Evolutionary conservation across 768 basidiomycete species (phyloP).

Genomic region (Dioszegia crocea): DNA sequence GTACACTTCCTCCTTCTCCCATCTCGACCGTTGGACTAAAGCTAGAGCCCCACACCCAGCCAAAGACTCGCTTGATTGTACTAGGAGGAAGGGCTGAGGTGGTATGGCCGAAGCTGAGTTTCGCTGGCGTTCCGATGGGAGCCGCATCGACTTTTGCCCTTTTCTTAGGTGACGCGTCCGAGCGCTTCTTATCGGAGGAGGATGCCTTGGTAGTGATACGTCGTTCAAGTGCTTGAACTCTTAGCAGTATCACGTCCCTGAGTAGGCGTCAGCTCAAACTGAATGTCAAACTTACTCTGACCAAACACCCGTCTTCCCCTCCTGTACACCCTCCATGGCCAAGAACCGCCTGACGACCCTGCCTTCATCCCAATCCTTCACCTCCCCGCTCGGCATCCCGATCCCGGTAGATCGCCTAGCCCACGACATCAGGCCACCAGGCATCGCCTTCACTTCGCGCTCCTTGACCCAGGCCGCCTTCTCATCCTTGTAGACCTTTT

Average conservation of each 20-base stretch:
- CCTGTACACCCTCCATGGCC: constrained; percentile 5
- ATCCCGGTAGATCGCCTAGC: constrained; percentile 21
- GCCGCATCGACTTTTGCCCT: neutral
- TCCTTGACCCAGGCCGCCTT: constrained; percentile 31
- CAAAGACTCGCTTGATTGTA: constrained; percentile 29
- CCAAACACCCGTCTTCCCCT: constrained; percentile 18
- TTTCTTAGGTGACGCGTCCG: constrained; percentile 8
- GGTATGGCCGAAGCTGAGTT: neutral
- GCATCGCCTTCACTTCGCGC: constrained; percentile 31
- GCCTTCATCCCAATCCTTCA: constrained; percentile 22
- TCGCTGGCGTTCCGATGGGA: neutral
- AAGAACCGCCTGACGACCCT: constrained; percentile 29
- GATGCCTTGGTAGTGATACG: constrained; percentile 14
- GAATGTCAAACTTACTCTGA: constrained; percentile 22
- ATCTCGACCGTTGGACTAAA: neutral
- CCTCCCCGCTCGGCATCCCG: neutral
- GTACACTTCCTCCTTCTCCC: neutral
- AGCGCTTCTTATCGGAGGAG: neutral
- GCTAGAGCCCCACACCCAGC: constrained; percentile 21
- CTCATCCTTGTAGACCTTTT: constrained; percentile 31
- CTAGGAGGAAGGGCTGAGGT: constrained; percentile 23
- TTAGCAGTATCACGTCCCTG: constrained; percentile 23
- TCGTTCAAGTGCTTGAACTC: constrained; percentile 34
- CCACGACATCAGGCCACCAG: constrained; percentile 26
- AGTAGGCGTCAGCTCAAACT: neutral